Base-by-base conservation (phyloP, 306 rosid genomes). In the Acacia melanoxylon region DNA sequence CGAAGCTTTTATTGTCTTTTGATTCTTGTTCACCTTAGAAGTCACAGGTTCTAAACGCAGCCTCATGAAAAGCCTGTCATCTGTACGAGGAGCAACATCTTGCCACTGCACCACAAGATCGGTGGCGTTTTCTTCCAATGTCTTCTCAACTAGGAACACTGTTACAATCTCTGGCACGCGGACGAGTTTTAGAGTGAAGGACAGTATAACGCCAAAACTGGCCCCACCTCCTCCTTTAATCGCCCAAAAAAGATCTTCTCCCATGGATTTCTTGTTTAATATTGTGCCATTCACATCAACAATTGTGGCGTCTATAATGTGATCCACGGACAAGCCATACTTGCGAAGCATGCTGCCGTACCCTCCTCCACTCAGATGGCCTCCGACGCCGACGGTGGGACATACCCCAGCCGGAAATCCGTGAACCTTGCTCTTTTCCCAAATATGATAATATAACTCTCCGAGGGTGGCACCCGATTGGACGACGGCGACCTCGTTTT, bases 221-320 rank as follows among this genome's bases (percentile, higher is more conserved):
- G 88, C 89, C 33, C 94, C 97, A 1, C 97, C 98, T 1, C 97
- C 97, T 7, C 98, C 97, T 73, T 80, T 84, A 52, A 92, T 88
- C 0, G 98, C 98, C 98, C 97, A 92, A 58, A 94, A 94, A 42
- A 94, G 85, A 14, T 92, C 97, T 19, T 91, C 94, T 25, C 97
- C 97, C 98, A 94, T 94, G 8, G 86, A 14, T 0, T 83, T 49
- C 33, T 82, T 87, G 20, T 92, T 86, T 2, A 90, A 88, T 56
- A 94, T 66, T 77, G 83, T 87, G 35, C 97, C 97, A 1, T 87
- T 87, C 0, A 79, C 92, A 44, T 91, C 92, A 22, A 92, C 91
- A 11, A 94, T 86, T 85, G 67, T 74, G 3, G 98, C 97, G 68
- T 92, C 97, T 27, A 91, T 29, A 11, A 94, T 76, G 51, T 92